A percentile compares a stretch with the other conserved stretches of the same genome.
Evolutionary conservation across 306 rosid species (phyloP).

Genomic region (Canavalia gladiata): DNA sequence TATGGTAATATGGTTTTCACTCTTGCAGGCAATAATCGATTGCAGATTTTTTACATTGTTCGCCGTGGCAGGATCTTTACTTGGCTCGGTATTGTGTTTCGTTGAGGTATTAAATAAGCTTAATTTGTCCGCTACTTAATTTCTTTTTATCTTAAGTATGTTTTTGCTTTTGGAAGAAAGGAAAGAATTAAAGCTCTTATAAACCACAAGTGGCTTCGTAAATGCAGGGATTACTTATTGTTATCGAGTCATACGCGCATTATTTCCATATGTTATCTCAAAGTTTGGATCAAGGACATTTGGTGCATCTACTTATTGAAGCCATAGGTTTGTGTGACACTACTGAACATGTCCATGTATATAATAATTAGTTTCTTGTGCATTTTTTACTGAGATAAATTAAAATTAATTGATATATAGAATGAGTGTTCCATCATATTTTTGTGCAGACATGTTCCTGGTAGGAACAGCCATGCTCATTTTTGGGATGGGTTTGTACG

Average conservation of each 20-base stretch:
- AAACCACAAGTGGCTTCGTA: not conserved
- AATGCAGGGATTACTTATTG: conserved; percentile 56
- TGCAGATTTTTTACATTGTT: conserved; percentile 60
- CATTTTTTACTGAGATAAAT: not conserved
- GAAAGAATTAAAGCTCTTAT: not conserved
- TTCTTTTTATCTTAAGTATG: too few relatives aligned
- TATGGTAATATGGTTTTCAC: not conserved
- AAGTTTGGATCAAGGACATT: conserved; percentile 48
- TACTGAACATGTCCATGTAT: not conserved
- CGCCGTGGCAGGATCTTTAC: conserved; percentile 57
- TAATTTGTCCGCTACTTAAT: not conserved
- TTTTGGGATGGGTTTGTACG: conserved; percentile 56
- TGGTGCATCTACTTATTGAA: conserved; percentile 56
- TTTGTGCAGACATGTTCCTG: conserved; percentile 56
- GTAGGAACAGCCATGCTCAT: conserved; percentile 57
- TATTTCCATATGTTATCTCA: conserved; percentile 46
- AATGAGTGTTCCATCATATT: not conserved
- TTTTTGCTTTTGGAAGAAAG: not conserved
- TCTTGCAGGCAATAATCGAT: conserved; percentile 56
- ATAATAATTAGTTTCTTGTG: not conserved
- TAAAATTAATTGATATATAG: not conserved
- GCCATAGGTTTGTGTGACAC: conserved; percentile 49
- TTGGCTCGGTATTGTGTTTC: conserved; percentile 59
- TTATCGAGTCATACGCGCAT: conserved; percentile 48
- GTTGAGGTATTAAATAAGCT: conserved; percentile 47